Percentiles rank a stretch among this genome's conserved stretches.
Evolutionary conservation across 78 protist genomes (phyloP).

Genomic region (Chrysochromulina tobinii): DNA sequence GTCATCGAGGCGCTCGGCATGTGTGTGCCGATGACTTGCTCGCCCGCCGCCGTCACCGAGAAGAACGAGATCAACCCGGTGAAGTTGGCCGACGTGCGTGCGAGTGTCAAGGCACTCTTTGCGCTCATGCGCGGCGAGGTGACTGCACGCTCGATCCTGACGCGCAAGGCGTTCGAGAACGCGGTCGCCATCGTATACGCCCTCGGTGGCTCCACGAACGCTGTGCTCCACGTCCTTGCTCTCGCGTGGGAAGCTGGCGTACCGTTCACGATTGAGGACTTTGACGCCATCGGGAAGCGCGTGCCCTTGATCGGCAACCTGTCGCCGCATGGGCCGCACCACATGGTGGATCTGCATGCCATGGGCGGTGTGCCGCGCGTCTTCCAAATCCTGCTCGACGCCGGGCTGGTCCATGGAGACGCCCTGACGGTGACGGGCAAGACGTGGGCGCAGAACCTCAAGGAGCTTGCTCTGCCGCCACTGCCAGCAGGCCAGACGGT

Average conservation of each 20-base stretch:
- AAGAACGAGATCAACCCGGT: no score
- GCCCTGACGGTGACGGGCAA: neutral
- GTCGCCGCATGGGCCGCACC: neutral
- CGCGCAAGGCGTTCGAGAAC: neutral
- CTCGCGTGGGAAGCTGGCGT: neutral
- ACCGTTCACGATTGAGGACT: neutral
- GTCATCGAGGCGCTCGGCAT: neutral
- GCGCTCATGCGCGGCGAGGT: neutral
- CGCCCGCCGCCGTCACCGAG: neutral
- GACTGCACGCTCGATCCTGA: neutral
- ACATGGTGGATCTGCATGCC: neutral
- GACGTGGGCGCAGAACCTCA: neutral
- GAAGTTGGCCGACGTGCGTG: no score
- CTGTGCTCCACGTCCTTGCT: neutral
- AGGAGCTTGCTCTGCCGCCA: neutral
- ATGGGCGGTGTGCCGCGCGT: neutral
- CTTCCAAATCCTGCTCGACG: neutral
- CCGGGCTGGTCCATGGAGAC: neutral
- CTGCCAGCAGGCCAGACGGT: neutral
- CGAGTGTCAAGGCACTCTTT: no score
- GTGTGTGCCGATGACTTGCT: neutral
- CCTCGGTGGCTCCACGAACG: neutral
- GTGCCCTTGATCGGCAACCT: neutral
- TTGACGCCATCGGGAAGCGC: neutral
- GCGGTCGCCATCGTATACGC: neutral